Evolutionary conservation across 2,329 filamentous ascomycete species (phyloP), one percentile per base, ranked within the genome.

Genomic region (Penicillium crustosum): DNA sequence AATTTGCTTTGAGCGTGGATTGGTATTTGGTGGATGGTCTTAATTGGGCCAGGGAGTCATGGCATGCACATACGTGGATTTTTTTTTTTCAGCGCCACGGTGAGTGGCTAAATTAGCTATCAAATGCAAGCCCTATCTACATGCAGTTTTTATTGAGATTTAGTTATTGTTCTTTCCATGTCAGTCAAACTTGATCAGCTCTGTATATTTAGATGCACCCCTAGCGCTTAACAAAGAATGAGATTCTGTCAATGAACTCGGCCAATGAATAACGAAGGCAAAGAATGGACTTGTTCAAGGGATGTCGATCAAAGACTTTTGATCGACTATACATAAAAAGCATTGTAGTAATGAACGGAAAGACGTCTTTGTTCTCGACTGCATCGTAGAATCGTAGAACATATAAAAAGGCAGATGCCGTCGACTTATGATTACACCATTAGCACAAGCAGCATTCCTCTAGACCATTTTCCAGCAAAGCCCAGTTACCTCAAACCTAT

Each of bases 11-110:
- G 31, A 43, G 54, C 53, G 53, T 31, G 44, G 39, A 55, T 35
- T 50, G 38, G 35, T 54, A 48, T 54, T 19, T 31, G 52, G 43
- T 44, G 31, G 31, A 33, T 33, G 53, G 53, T 50, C 53, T 27
- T 36, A 36, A 29, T 43, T 50, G n/a, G 38, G 9, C 45, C 53
- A 42, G n/a, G 53, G 45, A 50, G 53, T 58, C 66, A 70, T 54
- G 62, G 58, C 25, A 56, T 56, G 44, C 53, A 56, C 36, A 49
- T 57, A 59, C 31, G 31, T 33, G 31, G 31, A 33, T 13, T 33
- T 33, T 15, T 1, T 1, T 13, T 33, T 15, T 33, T 33, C 31
- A 33, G 31, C 31, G 31, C 31, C 31, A 33, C 31, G 31, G 31
- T 33, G 31, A 15, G 12, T 33, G 31, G 31, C 31, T 33, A 33